A percentile compares a stretch with the other conserved stretches of the same genome.
phyloP scores from a whole-genome alignment of 2,329 filamentous ascomycete genomes.

The Colletotrichum cordylinicola region DNA sequence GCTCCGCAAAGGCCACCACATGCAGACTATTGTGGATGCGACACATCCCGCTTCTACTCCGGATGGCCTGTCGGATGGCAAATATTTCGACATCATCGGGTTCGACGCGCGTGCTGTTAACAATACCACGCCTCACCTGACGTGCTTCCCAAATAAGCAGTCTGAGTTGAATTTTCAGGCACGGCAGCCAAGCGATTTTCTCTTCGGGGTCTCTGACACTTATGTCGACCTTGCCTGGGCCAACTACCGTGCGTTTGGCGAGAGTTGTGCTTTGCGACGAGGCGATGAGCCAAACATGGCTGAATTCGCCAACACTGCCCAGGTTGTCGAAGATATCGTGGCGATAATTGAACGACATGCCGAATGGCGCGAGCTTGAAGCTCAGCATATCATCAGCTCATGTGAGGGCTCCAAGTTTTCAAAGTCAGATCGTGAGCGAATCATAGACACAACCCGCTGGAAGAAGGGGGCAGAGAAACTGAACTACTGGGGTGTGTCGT shows the following conservation, averaged over 20 bases:
- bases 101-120: slow-evolving; percentile 50
- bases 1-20: slow-evolving; percentile 7
- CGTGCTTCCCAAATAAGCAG: slow-evolving; percentile 37
- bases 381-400: neutral
- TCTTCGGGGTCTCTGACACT: slow-evolving; percentile 21
- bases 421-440: neutral
- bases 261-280: slow-evolving; percentile 21
- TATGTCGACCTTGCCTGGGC: slow-evolving; percentile 28
- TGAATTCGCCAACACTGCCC: slow-evolving; percentile 47
- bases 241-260: slow-evolving; percentile 23
- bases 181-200: neutral
- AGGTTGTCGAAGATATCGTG: slow-evolving; percentile 54
- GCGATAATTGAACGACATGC: slow-evolving; percentile 49
- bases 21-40: slow-evolving; percentile 11
- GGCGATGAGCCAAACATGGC: slow-evolving; percentile 27
- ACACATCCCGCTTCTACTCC: neutral
- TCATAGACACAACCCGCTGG: slow-evolving; percentile 18
- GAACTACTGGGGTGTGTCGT: slow-evolving; percentile 48
- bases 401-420: rapidly evolving
- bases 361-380: slow-evolving; percentile 34
- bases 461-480: slow-evolving; percentile 32
- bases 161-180: neutral
- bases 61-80: neutral
- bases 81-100: slow-evolving; percentile 45
- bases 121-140: slow-evolving; percentile 41